Percentiles rank a stretch among this genome's conserved stretches.
Evolutionary conservation across 768 basidiomycete species (phyloP).

Genomic region (Rickenella mellea): DNA sequence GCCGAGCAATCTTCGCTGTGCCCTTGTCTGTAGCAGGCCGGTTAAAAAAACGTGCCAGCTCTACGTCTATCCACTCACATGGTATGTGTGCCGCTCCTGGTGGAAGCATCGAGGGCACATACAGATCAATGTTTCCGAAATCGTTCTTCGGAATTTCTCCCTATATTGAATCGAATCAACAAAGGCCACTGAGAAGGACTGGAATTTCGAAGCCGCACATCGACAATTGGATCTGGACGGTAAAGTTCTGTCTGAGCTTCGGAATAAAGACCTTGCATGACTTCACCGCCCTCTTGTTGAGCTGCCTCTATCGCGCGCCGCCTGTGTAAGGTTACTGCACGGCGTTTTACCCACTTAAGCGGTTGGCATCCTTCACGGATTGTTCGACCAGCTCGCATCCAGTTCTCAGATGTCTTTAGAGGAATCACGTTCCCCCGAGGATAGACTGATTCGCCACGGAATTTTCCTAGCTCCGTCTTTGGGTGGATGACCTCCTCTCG

Average conservation of each 20-base stretch:
- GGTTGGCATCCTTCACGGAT: slow-evolving; percentile 72
- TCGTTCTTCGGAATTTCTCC: slow-evolving; percentile 90
- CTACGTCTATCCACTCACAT: slow-evolving; percentile 47
- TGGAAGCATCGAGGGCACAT: slow-evolving; percentile 92
- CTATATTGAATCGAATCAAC: slow-evolving; percentile 28
- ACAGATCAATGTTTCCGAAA: slow-evolving; percentile 96
- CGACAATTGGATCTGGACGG: slow-evolving; percentile 66
- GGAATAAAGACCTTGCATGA: slow-evolving; percentile 84
- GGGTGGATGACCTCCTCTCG: slow-evolving; percentile 82
- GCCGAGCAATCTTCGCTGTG: slow-evolving; percentile 78
- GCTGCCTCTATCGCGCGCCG: slow-evolving; percentile 65
- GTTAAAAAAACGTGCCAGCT: slow-evolving; percentile 4
- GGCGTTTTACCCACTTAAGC: slow-evolving; percentile 81
- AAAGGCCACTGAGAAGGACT: neutral
- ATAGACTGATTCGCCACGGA: slow-evolving; percentile 90
- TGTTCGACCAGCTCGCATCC: slow-evolving; percentile 80
- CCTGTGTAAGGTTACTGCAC: slow-evolving; percentile 71
- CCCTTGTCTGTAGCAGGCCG: slow-evolving; percentile 55
- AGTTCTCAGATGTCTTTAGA: slow-evolving; percentile 88
- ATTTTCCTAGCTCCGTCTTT: slow-evolving; percentile 75
- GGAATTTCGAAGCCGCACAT: slow-evolving; percentile 38
- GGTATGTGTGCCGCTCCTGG: slow-evolving; percentile 79
- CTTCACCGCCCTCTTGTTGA: slow-evolving; percentile 38
- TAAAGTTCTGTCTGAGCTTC: slow-evolving; percentile 78
- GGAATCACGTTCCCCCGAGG: slow-evolving; percentile 74